Percentiles rank a stretch among this genome's conserved stretches.
Evolutionary conservation across 208 protist genomes (phyloP).

Genomic region (Vickermania ingenoplastis): DNA sequence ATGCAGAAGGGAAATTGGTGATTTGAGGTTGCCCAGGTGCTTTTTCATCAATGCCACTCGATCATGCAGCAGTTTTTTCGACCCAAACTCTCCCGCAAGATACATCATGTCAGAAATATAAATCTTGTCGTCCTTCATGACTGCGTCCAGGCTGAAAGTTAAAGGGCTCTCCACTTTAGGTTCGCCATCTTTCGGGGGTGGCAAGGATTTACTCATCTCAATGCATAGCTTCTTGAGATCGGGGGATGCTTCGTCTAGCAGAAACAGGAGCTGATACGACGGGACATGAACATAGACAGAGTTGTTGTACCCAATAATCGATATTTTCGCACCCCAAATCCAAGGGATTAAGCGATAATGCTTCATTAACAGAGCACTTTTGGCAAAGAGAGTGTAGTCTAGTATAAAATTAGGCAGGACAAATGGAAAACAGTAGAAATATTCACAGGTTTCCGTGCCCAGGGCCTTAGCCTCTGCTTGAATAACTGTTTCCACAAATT

Average conservation of each 20-base stretch:
- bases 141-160: constrained; percentile 68
- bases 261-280: constrained; percentile 67
- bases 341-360: constrained; percentile 65
- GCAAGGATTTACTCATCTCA: constrained; percentile 1
- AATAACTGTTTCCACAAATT: constrained; percentile 41
- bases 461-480: constrained; percentile 28
- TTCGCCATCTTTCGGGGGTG: constrained; percentile 4
- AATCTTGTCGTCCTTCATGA: constrained; percentile 38
- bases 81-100: constrained; percentile 33
- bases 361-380: constrained; percentile 41
- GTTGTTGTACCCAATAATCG: constrained; percentile 54
- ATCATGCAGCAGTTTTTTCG: constrained; percentile 44
- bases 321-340: constrained; percentile 73
- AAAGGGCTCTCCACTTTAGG: constrained; percentile 4
- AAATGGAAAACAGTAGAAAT: constrained; percentile 50
- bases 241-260: constrained; percentile 13
- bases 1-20: constrained; percentile 39
- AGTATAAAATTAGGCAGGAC: constrained; percentile 74
- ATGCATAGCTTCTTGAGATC: constrained; percentile 15
- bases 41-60: constrained; percentile 48
- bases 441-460: constrained; percentile 12
- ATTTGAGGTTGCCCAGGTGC: constrained; percentile 36
- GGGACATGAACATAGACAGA: constrained; percentile 66
- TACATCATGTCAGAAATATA: constrained; percentile 80
- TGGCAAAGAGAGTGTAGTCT: constrained; percentile 73